Base-by-base conservation (phyloP, 148 eudicot genomes). In the Dianthus caryophyllus region DNA sequence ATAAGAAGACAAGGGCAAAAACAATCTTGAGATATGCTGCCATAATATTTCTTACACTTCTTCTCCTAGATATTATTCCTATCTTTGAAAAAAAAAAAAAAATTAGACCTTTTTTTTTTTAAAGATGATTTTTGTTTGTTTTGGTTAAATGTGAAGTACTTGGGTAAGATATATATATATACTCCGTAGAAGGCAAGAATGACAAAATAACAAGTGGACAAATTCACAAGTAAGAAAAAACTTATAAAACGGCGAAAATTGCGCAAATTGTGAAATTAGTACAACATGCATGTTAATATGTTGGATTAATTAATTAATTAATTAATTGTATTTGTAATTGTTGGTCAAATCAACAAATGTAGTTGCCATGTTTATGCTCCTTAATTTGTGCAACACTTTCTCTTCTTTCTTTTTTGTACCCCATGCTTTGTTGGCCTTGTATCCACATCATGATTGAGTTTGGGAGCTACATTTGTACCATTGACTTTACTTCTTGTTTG, bases 211-310 rank as follows among this genome's bases (percentile, higher is more conserved):
- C 8, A 38, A 39, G 62, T 15, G 20, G 60, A 22, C 1, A 31
- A 12, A 18, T 47, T 50, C 30, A 43, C 65, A 61, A 16, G 1
- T 56, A 13, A 1, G 4, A 14, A 30, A 14, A 15, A 31, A 31
- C 71, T 52, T 16, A 58, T 10, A 56, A 59, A n/a, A 25, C 52
- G 76, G 52, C 76, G 76, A 25, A 15, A 66, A 66, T 66, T 73
- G 33, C 76, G 76, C 65, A 39, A 73, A 9, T 64, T 58, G 30
- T 50, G 18, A 49, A 17, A 0, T 18, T 2, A n/a, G 24, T 7
- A 50, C 8, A 50, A n/a, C n/a, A n/a, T n/a, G 17, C 2, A 17
- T 47, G 20, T 6, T 47, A 2, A 3, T 3, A 33, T 7, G 38
- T 2, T 3, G 38, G 38, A 7, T 33, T 33, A 3, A 33, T 2